Percentiles rank a stretch among this genome's conserved stretches.
phyloP scores from a whole-genome alignment of 305 asterid genomes.

The Fraxinus velutina region DNA sequence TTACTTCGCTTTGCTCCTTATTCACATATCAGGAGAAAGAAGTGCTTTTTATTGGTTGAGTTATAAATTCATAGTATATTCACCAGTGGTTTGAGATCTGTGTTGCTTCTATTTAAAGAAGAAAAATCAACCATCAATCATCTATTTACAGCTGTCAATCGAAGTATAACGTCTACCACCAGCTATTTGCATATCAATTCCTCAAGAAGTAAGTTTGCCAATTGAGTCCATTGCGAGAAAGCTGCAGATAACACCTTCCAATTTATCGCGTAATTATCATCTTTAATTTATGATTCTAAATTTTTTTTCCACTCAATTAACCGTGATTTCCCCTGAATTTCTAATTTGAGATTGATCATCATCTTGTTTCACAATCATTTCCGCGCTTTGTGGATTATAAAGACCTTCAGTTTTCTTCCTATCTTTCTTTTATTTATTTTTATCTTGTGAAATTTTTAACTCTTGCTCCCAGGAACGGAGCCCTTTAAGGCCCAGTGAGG shows the following conservation, averaged over 20 bases:
- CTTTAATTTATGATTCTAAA: not conserved
- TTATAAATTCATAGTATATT: not conserved
- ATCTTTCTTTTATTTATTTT: not conserved
- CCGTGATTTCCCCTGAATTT: not conserved
- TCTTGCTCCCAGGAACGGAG: not conserved
- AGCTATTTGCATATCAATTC: not conserved
- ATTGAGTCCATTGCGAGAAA: not conserved
- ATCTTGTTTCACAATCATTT: not conserved
- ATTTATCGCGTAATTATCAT: not conserved
- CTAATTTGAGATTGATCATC: not conserved
- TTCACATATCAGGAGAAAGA: not conserved
- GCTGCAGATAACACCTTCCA: not conserved
- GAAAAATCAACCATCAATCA: not conserved
- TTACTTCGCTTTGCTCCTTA: not conserved
- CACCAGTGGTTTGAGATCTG: not conserved
- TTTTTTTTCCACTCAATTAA: not conserved
- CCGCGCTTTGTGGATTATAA: not conserved
- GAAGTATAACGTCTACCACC: not conserved
- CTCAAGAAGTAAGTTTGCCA: not conserved
- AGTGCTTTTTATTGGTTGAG: not conserved
- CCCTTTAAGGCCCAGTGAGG: not conserved
- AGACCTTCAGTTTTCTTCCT: not conserved
- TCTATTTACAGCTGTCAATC: not conserved
- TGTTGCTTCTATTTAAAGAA: not conserved
- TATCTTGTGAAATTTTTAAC: not conserved